Percentiles rank a stretch among this genome's conserved stretches.
phyloP scores from a whole-genome alignment of 2,329 filamentous ascomycete species.

The Ophiostoma himal-ulmi region DNA sequence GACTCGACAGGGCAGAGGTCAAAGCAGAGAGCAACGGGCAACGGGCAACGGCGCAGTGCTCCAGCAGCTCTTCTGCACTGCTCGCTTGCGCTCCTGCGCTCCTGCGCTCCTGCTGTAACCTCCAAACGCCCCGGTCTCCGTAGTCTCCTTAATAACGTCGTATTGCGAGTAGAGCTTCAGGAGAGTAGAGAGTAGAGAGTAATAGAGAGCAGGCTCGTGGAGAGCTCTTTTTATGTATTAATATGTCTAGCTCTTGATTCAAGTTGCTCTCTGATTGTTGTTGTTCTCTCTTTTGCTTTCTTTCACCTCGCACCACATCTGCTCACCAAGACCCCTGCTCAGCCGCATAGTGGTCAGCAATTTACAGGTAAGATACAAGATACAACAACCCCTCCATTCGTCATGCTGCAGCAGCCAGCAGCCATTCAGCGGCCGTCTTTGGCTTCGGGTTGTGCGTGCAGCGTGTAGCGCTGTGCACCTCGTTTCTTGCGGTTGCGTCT shows the following conservation, averaged over 20 bases:
- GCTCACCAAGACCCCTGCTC: background rate
- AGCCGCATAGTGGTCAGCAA: background rate
- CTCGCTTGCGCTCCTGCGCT: background rate
- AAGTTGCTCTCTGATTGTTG: background rate
- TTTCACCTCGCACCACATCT: background rate
- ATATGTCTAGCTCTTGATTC: background rate
- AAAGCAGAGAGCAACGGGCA: background rate
- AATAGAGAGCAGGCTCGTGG: background rate
- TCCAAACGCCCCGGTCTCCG: background rate
- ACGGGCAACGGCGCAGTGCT: background rate
- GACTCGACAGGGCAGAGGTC: background rate
- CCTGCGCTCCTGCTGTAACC: background rate
- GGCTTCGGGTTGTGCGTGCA: background rate
- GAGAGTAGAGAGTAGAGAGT: background rate
- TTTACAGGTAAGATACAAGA: background rate
- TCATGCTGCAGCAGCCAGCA: background rate
- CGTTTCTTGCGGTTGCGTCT: background rate
- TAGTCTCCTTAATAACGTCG: conserved; percentile 7
- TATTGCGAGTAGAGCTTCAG: background rate
- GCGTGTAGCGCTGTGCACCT: background rate
- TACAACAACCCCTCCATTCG: conserved; percentile 1
- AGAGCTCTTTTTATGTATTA: conserved; percentile 13
- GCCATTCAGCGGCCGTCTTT: conserved; percentile 6
- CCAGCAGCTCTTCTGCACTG: background rate
- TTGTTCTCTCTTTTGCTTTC: background rate